Conservation (phyloP, 345 rosid genomes). For the Gossypium turneri region DNA sequence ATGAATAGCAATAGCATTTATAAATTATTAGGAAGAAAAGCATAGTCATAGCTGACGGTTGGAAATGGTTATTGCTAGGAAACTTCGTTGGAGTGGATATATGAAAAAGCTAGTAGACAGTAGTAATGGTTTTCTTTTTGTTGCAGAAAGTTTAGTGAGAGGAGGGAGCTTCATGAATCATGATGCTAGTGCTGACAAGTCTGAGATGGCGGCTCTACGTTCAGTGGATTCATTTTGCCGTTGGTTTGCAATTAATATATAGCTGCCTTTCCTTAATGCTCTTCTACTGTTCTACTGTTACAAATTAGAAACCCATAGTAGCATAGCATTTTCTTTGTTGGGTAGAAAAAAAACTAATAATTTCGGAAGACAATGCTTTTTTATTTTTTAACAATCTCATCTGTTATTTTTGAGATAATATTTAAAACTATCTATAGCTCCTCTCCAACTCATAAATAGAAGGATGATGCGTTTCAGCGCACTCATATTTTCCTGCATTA, state of each 20-base stretch:
- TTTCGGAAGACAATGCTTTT: too few species aligned
- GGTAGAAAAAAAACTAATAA: not conserved
- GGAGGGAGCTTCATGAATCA: not conserved
- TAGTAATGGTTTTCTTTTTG: not conserved
- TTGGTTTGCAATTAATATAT: not conserved
- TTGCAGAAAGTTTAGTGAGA: not conserved
- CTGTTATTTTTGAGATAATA: too few species aligned
- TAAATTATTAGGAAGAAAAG: not conserved
- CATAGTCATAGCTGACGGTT: conserved; percentile 31
- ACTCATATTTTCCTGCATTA: too few species aligned
- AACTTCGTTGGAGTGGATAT: conserved; percentile 14
- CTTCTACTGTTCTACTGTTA: not conserved
- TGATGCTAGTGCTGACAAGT: not conserved
- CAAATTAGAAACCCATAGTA: not conserved
- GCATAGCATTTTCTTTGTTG: not conserved
- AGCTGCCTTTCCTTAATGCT: not conserved
- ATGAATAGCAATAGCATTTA: not conserved
- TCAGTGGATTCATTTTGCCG: too few species aligned
- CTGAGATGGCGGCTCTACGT: not conserved
- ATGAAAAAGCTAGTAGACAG: not conserved
- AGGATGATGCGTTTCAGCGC: too few species aligned
- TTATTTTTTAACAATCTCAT: too few species aligned
- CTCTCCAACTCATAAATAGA: too few species aligned
- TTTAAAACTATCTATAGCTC: rapidly evolving
- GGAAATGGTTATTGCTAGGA: conserved; percentile 9